Conservation (phyloP, 2,329 filamentous ascomycete species). For the Colletotrichum simmondsii region DNA sequence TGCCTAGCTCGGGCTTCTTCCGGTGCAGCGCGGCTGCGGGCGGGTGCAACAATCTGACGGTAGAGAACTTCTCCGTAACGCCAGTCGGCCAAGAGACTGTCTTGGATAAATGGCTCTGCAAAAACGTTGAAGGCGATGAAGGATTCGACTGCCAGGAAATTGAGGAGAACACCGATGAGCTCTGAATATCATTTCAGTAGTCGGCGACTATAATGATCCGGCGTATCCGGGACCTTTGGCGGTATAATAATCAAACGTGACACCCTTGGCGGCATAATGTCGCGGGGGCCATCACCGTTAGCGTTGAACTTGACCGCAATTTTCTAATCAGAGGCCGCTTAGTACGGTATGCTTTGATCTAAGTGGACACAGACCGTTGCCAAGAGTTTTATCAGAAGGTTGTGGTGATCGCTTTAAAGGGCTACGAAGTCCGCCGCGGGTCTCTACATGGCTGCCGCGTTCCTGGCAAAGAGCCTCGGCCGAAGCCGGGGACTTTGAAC, state of each 20-base stretch:
- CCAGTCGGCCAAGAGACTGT: constrained; percentile 27
- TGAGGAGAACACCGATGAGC: constrained; percentile 11
- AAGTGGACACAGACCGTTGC: constrained; percentile 2
- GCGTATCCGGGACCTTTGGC: constrained; percentile 4
- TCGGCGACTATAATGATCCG: not conserved
- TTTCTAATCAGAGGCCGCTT: not conserved
- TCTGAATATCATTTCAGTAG: not conserved
- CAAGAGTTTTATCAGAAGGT: not conserved
- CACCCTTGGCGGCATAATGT: not conserved
- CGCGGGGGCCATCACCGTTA: not conserved
- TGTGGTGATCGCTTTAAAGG: not conserved
- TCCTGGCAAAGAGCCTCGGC: not conserved
- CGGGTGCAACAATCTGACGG: constrained; percentile 44
- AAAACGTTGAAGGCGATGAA: constrained; percentile 38
- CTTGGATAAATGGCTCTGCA: constrained; percentile 41
- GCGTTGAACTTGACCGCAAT: not conserved
- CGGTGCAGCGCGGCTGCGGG: constrained; percentile 45
- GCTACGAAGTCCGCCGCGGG: not conserved
- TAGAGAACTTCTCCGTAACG: constrained; percentile 39
- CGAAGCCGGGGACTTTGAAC: constrained; percentile 13
- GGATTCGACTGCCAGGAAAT: constrained; percentile 40
- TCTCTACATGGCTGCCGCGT: not conserved
- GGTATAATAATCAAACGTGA: not conserved
- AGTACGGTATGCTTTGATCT: constrained; percentile 3
- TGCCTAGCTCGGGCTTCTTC: constrained; percentile 41